Evolutionary conservation across 1,284 basidiomycete genomes (phyloP).

Genomic region (Puccinia novopanici): DNA sequence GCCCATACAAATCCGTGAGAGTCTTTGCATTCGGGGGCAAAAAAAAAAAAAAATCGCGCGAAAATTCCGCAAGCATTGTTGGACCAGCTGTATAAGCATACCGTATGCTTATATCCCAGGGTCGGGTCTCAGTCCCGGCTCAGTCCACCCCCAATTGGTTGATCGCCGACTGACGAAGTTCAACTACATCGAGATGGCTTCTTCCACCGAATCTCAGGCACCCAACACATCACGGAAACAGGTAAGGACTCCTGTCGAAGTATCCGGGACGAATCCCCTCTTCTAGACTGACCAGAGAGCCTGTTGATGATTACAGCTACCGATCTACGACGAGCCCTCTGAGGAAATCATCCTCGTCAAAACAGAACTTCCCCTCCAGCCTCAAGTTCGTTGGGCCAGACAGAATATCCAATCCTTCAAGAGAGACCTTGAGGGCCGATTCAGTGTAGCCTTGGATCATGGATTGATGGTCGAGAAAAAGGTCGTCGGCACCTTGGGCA

Average conservation of each 20-base stretch:
- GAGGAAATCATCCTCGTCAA: conserved; percentile 45
- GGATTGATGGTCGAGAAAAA: conserved; percentile 34
- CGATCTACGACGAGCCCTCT: conserved; percentile 46
- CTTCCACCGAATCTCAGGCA: background rate
- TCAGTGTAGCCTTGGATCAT: conserved; percentile 16
- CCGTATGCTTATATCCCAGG: background rate
- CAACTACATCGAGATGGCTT: background rate
- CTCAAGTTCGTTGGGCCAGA: conserved; percentile 37
- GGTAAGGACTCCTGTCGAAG: background rate
- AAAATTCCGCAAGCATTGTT: too few species aligned
- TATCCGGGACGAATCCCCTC: too few species aligned
- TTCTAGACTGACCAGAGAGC: background rate
- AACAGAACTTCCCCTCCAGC: conserved; percentile 37
- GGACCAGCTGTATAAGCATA: too few species aligned
- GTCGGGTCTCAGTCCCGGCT: background rate
- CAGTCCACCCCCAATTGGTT: background rate
- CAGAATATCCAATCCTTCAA: conserved; percentile 31
- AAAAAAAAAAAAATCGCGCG: too few species aligned
- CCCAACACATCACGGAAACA: conserved; percentile 9
- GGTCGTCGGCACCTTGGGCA: conserved; percentile 9
- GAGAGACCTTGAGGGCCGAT: background rate
- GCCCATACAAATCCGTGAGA: too few species aligned
- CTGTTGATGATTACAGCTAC: background rate
- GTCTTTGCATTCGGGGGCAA: too few species aligned
- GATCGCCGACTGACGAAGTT: background rate